These are phyloP conservation scores for Copromyces sp. DNA, from an alignment of 495 filamentous ascomycete species.

Conservation along the genomic window DNA sequence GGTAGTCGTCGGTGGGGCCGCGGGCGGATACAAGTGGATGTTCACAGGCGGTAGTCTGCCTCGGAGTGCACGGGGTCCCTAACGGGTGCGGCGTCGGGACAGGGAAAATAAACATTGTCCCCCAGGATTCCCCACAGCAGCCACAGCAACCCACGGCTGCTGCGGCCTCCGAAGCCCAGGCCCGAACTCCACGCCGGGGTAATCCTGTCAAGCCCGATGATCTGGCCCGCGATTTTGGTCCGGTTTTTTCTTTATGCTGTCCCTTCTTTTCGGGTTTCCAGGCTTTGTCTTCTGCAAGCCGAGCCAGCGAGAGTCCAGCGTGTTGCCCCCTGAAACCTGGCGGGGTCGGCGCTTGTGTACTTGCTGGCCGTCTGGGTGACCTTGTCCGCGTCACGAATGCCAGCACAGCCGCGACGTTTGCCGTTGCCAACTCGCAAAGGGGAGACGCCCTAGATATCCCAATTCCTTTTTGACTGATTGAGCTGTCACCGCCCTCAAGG, in stretches of 20 bases:
- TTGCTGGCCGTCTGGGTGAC: background rate
- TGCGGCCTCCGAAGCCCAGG: background rate
- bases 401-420: background rate
- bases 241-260: background rate
- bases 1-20: conserved; percentile 35
- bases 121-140: background rate
- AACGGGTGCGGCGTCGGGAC: background rate
- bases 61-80: background rate
- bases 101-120: background rate
- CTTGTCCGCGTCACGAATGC: background rate
- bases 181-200: background rate
- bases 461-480: background rate
- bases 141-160: background rate
- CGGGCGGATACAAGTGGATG: conserved; percentile 5
- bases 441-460: background rate
- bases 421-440: background rate
- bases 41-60: background rate
- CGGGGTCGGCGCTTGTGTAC: background rate
- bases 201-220: background rate
- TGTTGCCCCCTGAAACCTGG: background rate
- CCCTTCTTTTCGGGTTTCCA: background rate
- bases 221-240: background rate
- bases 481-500: background rate
- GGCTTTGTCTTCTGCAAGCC: background rate
- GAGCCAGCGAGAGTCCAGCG: background rate